These are phyloP conservation scores for Cymbopogon flexuosus DNA, from an alignment of 202 grass and related monocot species.

Conservation along the genomic window DNA sequence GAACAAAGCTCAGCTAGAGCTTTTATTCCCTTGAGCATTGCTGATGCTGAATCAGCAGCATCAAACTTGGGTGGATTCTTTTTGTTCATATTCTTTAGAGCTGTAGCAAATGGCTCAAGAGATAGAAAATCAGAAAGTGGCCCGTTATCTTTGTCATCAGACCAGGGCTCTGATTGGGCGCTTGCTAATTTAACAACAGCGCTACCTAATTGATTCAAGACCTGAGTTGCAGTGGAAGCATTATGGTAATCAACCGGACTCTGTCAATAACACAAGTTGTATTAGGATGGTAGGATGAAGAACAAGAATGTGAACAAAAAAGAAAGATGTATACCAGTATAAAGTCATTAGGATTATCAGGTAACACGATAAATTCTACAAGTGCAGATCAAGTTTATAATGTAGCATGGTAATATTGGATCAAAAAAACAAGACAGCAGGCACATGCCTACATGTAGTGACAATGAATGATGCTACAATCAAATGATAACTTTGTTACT, in stretches of 20 bases:
- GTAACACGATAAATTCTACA: slow-evolving; percentile 11
- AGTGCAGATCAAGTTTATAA: not conserved
- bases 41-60: slow-evolving; percentile 79
- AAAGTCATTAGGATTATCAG: slow-evolving; percentile 22
- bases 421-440: slow-evolving; percentile 6
- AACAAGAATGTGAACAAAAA: slow-evolving; percentile 22
- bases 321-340: not conserved
- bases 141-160: slow-evolving; percentile 43
- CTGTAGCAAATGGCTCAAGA: slow-evolving; percentile 73
- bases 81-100: slow-evolving; percentile 79
- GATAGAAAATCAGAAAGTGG: slow-evolving; percentile 78
- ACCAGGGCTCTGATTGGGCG: slow-evolving; percentile 36
- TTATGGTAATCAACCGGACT: slow-evolving; percentile 75
- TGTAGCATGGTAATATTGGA: not conserved
- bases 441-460: slow-evolving; percentile 4
- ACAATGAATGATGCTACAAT: slow-evolving; percentile 4
- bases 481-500: slow-evolving; percentile 2
- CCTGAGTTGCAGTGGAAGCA: slow-evolving; percentile 66
- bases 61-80: slow-evolving; percentile 86
- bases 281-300: slow-evolving; percentile 14
- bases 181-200: slow-evolving; percentile 68
- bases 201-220: slow-evolving; percentile 72
- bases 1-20: slow-evolving; percentile 89
- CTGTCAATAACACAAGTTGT: slow-evolving; percentile 44
- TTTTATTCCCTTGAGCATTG: slow-evolving; percentile 87